phyloP scores from a whole-genome alignment of 805 yeast genomes.

The Candida quercuum region DNA sequence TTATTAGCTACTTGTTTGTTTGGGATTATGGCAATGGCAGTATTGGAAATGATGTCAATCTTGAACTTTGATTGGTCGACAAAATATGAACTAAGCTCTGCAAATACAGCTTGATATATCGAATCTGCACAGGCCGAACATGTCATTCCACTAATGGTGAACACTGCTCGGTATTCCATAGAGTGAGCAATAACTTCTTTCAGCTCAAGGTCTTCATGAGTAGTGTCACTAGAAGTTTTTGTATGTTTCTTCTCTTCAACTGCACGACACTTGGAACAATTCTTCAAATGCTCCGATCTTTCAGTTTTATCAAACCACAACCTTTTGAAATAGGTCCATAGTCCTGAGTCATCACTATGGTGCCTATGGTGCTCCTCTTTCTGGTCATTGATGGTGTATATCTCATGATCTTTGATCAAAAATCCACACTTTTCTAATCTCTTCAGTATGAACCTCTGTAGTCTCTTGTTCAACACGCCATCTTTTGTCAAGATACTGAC shows the following conservation, averaged over 20 bases:
- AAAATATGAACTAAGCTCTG: slow-evolving; percentile 2
- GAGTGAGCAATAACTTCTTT: slow-evolving; percentile 18
- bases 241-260: slow-evolving; percentile 13
- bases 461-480: slow-evolving; percentile 2
- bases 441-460: slow-evolving; percentile 6
- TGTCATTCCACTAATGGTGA: slow-evolving; percentile 62
- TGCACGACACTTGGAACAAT: slow-evolving; percentile 38
- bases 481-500: slow-evolving; percentile 7
- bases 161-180: slow-evolving; percentile 41
- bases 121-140: slow-evolving; percentile 56
- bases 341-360: slow-evolving; percentile 1
- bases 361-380: slow-evolving; percentile 1
- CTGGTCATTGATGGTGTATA: slow-evolving; percentile 23
- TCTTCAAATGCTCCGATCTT: slow-evolving; percentile 30
- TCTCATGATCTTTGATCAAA: slow-evolving; percentile 20
- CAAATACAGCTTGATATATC: slow-evolving; percentile 31
- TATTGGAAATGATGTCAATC: slow-evolving; percentile 46
- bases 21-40: slow-evolving; percentile 48
- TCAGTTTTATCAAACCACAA: slow-evolving; percentile 14
- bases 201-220: slow-evolving; percentile 19
- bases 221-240: slow-evolving; percentile 6
- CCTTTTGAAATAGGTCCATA: slow-evolving; percentile 4
- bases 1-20: slow-evolving; percentile 45
- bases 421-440: slow-evolving; percentile 12
- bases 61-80: slow-evolving; percentile 30